phyloP scores from a whole-genome alignment of 768 basidiomycete genomes.

The Butyriboletus loyo region DNA sequence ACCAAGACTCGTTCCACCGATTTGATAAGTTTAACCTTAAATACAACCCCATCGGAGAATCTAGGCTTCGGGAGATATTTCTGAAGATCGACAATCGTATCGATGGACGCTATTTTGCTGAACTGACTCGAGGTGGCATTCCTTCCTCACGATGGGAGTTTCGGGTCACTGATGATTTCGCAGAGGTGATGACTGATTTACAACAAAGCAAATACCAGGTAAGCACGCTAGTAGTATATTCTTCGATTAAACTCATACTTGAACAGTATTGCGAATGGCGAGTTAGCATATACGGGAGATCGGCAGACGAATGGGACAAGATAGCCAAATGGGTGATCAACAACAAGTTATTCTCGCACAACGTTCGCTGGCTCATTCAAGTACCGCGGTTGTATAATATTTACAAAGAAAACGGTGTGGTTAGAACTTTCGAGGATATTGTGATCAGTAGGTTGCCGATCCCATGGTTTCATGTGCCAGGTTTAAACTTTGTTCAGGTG shows the following conservation, averaged over 20 bases:
- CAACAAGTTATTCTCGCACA: constrained; percentile 92
- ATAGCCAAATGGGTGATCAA: constrained; percentile 95
- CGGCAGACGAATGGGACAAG: constrained; percentile 91
- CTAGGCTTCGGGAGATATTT: constrained; percentile 93
- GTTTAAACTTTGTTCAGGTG: constrained; percentile 48
- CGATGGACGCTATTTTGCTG: constrained; percentile 89
- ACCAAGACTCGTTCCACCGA: constrained; percentile 96
- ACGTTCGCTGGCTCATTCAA: constrained; percentile 97
- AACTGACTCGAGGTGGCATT: constrained; percentile 78
- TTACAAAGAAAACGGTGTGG: constrained; percentile 84
- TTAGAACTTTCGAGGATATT: constrained; percentile 88
- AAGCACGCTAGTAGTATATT: constrained; percentile 4
- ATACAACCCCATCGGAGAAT: constrained; percentile 97
- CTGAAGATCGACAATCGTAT: constrained; percentile 97
- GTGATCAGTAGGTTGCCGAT: constrained; percentile 66
- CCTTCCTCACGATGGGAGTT: background rate
- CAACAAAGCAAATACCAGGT: constrained; percentile 99
- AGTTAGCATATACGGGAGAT: constrained; percentile 90
- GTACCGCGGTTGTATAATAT: constrained; percentile 93
- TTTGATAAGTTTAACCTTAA: constrained; percentile 98
- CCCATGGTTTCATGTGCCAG: background rate
- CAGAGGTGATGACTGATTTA: constrained; percentile 96
- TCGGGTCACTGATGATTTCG: background rate
- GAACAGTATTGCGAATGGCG: constrained; percentile 93
- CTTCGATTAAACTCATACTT: background rate